phyloP scores from a whole-genome alignment of 2,329 filamentous ascomycete species.

The Colletotrichum caudatum region DNA sequence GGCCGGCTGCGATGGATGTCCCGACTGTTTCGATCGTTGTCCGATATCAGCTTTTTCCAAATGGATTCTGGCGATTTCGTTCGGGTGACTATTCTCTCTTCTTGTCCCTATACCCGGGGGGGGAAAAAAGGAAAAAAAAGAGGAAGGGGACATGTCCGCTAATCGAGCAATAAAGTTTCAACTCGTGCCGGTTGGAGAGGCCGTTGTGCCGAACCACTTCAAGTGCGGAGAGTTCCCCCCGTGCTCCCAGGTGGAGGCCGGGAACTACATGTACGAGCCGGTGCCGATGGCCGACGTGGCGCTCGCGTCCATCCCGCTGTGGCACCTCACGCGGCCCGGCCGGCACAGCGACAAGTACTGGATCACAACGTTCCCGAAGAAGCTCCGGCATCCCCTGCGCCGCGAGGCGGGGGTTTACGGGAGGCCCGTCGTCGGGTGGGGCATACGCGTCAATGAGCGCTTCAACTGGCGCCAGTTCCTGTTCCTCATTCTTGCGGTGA shows the following conservation, averaged over 20 bases:
- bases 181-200: conserved; percentile 18
- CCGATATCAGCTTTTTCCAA: not conserved
- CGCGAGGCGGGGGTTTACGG: conserved; percentile 1
- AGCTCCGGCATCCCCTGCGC: conserved; percentile 8
- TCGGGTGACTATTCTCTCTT: not conserved
- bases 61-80: conserved; percentile 25
- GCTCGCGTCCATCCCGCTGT: conserved; percentile 4
- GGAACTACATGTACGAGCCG: conserved; percentile 4
- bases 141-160: not conserved
- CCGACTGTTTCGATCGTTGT: not conserved
- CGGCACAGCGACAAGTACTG: conserved; percentile 24
- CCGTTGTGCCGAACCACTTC: not conserved
- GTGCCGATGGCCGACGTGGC: conserved; percentile 18
- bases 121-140: too few relatives aligned
- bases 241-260: not conserved
- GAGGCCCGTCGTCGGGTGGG: conserved; percentile 11
- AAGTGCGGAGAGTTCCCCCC: conserved; percentile 3
- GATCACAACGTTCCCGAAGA: conserved; percentile 21
- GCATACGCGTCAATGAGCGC: not conserved
- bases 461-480: conserved; percentile 5
- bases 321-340: conserved; percentile 6
- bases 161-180: conserved; percentile 3
- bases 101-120: too few relatives aligned
- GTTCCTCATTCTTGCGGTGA: not conserved
- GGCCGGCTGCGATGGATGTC: not conserved